These are phyloP conservation scores for Austroboletus niveus DNA, from an alignment of 1,284 basidiomycete species.

Conservation along the genomic window DNA sequence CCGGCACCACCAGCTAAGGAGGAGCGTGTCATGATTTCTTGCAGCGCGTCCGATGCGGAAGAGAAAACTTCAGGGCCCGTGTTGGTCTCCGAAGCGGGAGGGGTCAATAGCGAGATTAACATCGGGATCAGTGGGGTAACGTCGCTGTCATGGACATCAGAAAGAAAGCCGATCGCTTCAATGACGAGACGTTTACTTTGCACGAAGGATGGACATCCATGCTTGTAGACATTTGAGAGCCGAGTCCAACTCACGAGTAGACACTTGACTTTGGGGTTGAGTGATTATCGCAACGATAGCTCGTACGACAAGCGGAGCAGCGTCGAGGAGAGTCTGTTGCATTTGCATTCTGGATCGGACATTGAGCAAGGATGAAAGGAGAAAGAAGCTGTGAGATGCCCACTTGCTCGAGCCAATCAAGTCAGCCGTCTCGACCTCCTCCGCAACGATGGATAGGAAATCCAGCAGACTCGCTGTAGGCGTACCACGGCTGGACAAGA, in stretches of 20 bases:
- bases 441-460: conserved; percentile 80
- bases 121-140: conserved; percentile 62
- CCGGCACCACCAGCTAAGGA: conserved; percentile 72
- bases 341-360: conserved; percentile 52
- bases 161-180: neutral
- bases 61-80: conserved; percentile 55
- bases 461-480: conserved; percentile 63
- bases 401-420: conserved; percentile 75
- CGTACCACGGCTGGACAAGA: conserved; percentile 56
- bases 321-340: conserved; percentile 59
- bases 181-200: conserved; percentile 49
- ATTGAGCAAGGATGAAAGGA: conserved; percentile 9
- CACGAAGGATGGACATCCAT: conserved; percentile 72
- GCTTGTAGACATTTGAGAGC: conserved; percentile 78
- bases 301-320: conserved; percentile 66
- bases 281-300: conserved; percentile 58
- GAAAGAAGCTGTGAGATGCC: conserved; percentile 25
- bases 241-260: conserved; percentile 52
- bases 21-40: conserved; percentile 75
- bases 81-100: conserved; percentile 30
- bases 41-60: conserved; percentile 67
- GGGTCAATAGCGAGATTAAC: conserved; percentile 58
- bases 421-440: conserved; percentile 76
- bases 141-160: conserved; percentile 40
- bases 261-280: conserved; percentile 27